Evolutionary conservation across 495 filamentous ascomycete species (phyloP).

Genomic region (Aspergillus diversus): DNA sequence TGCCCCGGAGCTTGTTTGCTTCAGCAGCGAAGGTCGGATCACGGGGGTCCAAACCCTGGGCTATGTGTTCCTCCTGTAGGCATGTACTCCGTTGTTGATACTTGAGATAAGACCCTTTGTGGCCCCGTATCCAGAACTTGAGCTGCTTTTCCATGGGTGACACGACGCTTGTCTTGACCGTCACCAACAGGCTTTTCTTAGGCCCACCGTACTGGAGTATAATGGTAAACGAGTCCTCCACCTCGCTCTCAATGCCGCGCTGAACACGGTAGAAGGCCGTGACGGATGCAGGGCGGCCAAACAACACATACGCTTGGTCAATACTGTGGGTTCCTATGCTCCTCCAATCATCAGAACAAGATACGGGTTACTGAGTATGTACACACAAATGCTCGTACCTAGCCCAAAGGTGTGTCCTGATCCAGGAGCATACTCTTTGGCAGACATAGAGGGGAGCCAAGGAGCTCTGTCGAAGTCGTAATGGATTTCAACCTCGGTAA

Average conservation of each 20-base stretch:
- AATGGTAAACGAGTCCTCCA: conserved; percentile 13
- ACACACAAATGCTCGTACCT: not conserved
- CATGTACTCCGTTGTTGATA: conserved; percentile 12
- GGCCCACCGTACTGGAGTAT: conserved; percentile 5
- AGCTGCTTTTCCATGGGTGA: conserved; percentile 9
- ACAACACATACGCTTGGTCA: conserved; percentile 9
- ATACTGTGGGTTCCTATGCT: conserved; percentile 1
- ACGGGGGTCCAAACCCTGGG: not conserved
- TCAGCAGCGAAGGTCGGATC: conserved; percentile 6
- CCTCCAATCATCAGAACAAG: too few relatives aligned
- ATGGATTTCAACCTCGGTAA: conserved; percentile 5
- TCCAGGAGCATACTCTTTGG: conserved; percentile 3
- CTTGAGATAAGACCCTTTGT: not conserved
- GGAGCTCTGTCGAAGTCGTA: conserved; percentile 6
- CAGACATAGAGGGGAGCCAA: conserved; percentile 3
- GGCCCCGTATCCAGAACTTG: conserved; percentile 11
- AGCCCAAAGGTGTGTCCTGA: not conserved
- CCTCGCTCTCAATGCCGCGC: conserved; percentile 4
- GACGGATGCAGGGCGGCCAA: conserved; percentile 4
- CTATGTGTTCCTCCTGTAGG: conserved; percentile 7
- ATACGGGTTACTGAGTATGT: too few relatives aligned
- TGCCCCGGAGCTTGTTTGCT: not conserved
- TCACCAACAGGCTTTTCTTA: conserved; percentile 4
- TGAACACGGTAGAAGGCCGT: conserved; percentile 3
- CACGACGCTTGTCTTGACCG: conserved; percentile 9